Evolutionary conservation across 306 rosid species (phyloP).

Genomic region (Lupinus albus): DNA sequence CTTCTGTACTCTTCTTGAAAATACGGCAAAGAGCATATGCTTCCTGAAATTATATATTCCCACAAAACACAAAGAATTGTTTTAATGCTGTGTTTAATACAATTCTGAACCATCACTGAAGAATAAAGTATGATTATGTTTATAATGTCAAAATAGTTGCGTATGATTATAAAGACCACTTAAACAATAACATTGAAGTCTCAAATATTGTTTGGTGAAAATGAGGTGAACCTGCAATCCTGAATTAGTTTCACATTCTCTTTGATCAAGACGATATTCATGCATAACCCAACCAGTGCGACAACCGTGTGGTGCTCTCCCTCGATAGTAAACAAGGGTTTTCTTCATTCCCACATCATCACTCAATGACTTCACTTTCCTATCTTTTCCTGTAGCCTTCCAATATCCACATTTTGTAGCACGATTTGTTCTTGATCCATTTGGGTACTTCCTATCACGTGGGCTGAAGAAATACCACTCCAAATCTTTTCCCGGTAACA

Average conservation of each 20-base stretch:
- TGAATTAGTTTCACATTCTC: conserved; percentile 66
- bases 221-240: conserved; percentile 83
- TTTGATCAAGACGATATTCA: conserved; percentile 87
- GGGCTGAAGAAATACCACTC: conserved; percentile 98
- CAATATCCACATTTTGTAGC: conserved; percentile 93
- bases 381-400: conserved; percentile 94
- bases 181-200: too few species aligned
- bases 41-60: conserved; percentile 52
- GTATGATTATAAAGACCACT: too few species aligned
- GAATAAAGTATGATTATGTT: too few species aligned
- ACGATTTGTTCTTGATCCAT: conserved; percentile 91
- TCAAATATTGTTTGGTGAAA: too few species aligned
- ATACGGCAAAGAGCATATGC: conserved; percentile 90
- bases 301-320: conserved; percentile 89
- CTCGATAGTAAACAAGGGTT: conserved; percentile 90
- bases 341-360: conserved; percentile 84
- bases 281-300: conserved; percentile 98
- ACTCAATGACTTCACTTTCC: conserved; percentile 75
- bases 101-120: too few species aligned
- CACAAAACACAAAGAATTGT: too few species aligned
- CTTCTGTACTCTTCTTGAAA: conserved; percentile 67
- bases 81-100: too few species aligned
- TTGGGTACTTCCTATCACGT: conserved; percentile 85
- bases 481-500: conserved; percentile 88
- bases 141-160: too few species aligned